These are phyloP conservation scores for Hypomyces rosellus DNA, from an alignment of 2,329 filamentous ascomycete species.

Conservation along the genomic window DNA sequence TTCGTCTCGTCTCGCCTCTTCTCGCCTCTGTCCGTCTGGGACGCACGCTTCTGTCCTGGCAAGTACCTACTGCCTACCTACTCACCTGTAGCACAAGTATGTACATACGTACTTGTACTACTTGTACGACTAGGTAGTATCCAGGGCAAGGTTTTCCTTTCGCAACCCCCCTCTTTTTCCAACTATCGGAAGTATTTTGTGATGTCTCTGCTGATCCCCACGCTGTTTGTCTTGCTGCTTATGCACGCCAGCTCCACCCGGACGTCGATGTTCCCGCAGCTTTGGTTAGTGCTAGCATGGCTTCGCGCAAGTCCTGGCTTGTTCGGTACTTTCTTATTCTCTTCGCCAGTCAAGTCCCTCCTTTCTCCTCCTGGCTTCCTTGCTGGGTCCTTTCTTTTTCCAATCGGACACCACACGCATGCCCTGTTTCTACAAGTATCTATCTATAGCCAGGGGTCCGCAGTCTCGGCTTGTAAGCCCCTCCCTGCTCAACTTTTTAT, in stretches of 20 bases:
- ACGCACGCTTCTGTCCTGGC: no score
- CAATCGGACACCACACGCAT: not conserved
- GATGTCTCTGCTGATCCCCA: slow-evolving; percentile 1
- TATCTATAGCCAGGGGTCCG: not conserved
- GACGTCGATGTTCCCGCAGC: not conserved
- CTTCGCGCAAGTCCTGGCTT: not conserved
- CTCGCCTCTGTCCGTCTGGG: no score
- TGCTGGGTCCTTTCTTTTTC: not conserved
- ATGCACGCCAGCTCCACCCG: not conserved
- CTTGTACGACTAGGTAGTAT: not conserved
- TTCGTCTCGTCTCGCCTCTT: no score
- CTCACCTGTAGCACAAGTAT: not conserved
- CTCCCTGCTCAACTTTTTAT: no score
- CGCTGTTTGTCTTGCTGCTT: slow-evolving; percentile 3
- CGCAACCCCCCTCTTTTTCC: not conserved
- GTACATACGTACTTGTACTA: not conserved
- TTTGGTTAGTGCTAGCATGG: not conserved
- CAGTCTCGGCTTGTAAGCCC: not conserved
- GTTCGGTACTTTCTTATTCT: not conserved
- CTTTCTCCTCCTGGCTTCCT: not conserved
- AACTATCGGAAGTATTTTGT: not conserved
- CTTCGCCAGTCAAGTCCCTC: not conserved
- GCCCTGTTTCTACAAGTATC: not conserved
- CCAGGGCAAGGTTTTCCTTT: not conserved
- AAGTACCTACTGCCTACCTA: no score